Evolutionary conservation across 306 rosid genomes (phyloP).

Genomic region (Malus orientalis): DNA sequence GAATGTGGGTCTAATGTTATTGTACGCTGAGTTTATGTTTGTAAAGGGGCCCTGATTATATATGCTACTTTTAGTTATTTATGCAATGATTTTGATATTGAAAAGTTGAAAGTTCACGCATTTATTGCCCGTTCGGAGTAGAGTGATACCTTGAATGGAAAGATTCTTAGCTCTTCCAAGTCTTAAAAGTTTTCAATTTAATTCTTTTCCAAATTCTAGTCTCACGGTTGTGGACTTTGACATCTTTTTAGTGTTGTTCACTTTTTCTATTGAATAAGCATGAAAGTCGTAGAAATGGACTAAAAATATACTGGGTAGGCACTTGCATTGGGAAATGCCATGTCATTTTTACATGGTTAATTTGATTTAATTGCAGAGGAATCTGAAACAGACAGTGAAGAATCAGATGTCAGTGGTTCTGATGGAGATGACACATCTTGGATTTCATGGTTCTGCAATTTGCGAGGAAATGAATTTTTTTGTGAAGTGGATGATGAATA

Average conservation of each 20-base stretch:
- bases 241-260: background rate
- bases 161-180: background rate
- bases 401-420: slow-evolving; percentile 96
- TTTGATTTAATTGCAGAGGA: slow-evolving; percentile 59
- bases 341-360: background rate
- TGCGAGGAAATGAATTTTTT: slow-evolving; percentile 93
- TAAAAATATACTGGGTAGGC: background rate
- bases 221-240: background rate
- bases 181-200: background rate
- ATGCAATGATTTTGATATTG: background rate
- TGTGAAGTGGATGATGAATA: slow-evolving; percentile 98
- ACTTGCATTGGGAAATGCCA: background rate
- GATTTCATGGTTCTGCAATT: slow-evolving; percentile 99
- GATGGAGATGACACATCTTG: slow-evolving; percentile 96
- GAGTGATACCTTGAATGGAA: background rate
- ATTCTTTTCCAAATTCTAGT: background rate
- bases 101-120: background rate
- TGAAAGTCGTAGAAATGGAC: background rate
- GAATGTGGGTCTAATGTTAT: background rate
- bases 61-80: background rate
- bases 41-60: background rate
- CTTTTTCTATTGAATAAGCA: background rate
- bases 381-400: slow-evolving; percentile 94
- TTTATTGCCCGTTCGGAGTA: background rate
- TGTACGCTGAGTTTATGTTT: background rate